Conservation (phyloP, 352 stramenopile species). For the Pythium sukuiense region DNA sequence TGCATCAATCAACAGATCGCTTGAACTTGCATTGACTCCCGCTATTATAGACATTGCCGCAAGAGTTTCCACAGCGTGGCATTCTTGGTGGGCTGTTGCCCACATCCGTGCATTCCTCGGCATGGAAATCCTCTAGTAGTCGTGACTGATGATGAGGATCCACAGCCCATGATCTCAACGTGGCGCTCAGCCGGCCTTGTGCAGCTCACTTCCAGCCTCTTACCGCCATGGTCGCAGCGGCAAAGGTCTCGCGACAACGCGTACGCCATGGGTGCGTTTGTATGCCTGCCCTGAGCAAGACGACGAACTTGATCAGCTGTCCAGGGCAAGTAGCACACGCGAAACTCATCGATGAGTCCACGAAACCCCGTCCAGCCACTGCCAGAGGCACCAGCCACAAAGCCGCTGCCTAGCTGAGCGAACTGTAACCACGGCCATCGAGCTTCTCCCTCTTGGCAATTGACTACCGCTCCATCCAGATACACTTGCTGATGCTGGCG, state of each 20-base stretch:
- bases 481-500: conserved; percentile 39
- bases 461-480: conserved; percentile 47
- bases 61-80: conserved; percentile 10
- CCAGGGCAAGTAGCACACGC: conserved; percentile 36
- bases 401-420: conserved; percentile 55
- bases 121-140: not conserved
- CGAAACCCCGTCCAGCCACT: conserved; percentile 61
- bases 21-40: not conserved
- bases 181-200: conserved; percentile 7
- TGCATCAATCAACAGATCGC: not conserved
- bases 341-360: conserved; percentile 54
- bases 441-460: conserved; percentile 33
- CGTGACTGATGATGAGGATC: not conserved
- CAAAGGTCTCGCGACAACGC: conserved; percentile 4
- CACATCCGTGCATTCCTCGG: not conserved
- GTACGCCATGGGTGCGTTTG: conserved; percentile 17
- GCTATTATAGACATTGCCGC: conserved; percentile 9
- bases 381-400: conserved; percentile 40
- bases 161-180: conserved; percentile 10
- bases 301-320: conserved; percentile 2
- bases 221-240: not conserved
- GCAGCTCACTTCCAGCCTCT: conserved; percentile 8
- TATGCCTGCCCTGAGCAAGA: conserved; percentile 9
- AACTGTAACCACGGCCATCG: conserved; percentile 42
- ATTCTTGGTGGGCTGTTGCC: not conserved